Base-by-base conservation (phyloP, 495 filamentous ascomycete species). In the Penicillium waksmanii region DNA sequence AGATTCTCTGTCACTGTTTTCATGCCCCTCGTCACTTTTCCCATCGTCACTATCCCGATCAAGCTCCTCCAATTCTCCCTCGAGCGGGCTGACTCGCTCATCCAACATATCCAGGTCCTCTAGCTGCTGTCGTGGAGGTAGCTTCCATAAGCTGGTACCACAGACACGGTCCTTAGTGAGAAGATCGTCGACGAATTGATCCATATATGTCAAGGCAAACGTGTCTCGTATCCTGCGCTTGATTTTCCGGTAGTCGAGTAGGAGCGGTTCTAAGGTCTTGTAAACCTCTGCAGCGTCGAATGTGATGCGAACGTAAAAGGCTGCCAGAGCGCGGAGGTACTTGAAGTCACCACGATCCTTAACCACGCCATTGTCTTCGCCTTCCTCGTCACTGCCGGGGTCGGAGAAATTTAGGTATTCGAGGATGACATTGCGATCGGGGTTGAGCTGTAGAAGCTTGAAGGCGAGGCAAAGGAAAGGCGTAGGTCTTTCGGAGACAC, bases 381-480 rank as follows among this genome's bases (percentile, higher is more conserved):
- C 67, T n/a, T 74, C 73, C 1, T 63, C 65, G 40, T 73, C 76
- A 52, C 66, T 71, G 49, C 67, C 71, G 0, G 77, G 75, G 52
- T 80, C 78, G 44, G 69, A 73, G 67, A 84, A 89, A 44, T 84
- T 70, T 51, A 99, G 77, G 65, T 97, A 96, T 65, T 90, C 89
- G 34, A 86, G 70, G n/a, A 99, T 76, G 43, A 98, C 84, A 51
- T 89, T 89, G 60, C 87, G 85, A 48, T 83, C 80, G 5, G 95
- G 96, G 52, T 85, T 85, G 21, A 99, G 83, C 74, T 97, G 93
- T 15, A 97, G 83, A 21, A 99, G 79, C 79, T 99, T 99, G 76
- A 98, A 96, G 27, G 87, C 88, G 12, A 99, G 85, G 66, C 95
- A 99, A 17, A 99, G 85, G 66, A 99, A 99, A 0, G 94, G 93